A percentile compares a stretch with the other conserved stretches of the same genome.
phyloP scores from a whole-genome alignment of 345 rosid genomes.

The Salix brachista region DNA sequence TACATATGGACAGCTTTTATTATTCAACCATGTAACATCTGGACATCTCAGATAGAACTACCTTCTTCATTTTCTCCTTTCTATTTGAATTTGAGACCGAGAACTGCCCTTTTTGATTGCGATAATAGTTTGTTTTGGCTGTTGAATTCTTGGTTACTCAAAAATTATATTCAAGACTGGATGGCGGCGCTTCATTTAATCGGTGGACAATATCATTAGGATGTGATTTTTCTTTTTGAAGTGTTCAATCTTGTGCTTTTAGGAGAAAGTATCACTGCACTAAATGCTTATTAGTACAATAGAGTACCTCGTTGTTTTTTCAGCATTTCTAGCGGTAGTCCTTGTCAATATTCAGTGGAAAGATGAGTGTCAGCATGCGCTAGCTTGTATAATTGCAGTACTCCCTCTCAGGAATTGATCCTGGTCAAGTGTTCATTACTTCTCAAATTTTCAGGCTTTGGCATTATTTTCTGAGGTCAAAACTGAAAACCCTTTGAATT shows the following conservation, averaged over 20 bases:
- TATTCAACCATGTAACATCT: background rate
- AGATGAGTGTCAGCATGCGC: background rate
- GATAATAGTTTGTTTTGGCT: background rate
- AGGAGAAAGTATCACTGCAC: background rate
- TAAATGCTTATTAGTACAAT: background rate
- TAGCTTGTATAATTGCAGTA: background rate
- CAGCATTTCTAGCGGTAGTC: constrained; percentile 7
- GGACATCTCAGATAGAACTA: background rate
- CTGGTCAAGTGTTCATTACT: constrained; percentile 3
- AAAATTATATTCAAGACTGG: background rate
- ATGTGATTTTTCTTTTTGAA: background rate
- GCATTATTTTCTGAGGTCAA: constrained; percentile 19
- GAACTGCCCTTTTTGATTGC: background rate
- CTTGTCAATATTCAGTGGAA: constrained; percentile 16
- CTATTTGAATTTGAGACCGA: background rate
- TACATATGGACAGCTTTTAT: background rate
- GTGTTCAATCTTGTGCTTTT: background rate
- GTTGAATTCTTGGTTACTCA: background rate
- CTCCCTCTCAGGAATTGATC: background rate
- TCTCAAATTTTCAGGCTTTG: constrained; percentile 19
- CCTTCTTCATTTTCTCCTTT: background rate
- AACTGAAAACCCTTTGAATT: background rate
- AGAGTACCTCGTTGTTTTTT: constrained; percentile 13
- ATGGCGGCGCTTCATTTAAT: background rate
- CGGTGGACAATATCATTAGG: background rate